Conservation (phyloP, 805 yeast species). For the Blastobotrys parvus region DNA sequence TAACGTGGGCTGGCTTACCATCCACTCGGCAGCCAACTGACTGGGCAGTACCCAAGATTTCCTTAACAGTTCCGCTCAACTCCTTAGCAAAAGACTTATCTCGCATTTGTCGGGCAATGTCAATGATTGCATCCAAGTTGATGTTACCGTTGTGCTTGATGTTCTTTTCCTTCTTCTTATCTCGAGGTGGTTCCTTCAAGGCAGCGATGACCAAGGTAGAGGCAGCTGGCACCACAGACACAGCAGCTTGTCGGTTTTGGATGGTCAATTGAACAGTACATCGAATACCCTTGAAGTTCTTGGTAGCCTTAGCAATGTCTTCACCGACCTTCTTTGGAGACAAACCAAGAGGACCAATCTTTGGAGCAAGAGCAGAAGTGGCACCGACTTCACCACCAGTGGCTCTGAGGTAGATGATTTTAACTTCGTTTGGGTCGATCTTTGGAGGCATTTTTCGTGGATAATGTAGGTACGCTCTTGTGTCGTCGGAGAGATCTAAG, state of each 20-base stretch:
- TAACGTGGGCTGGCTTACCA: constrained; percentile 98
- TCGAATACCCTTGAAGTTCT: constrained; percentile 97
- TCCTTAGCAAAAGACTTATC: constrained; percentile 97
- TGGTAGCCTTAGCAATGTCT: constrained; percentile 99
- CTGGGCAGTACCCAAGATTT: constrained; percentile 99
- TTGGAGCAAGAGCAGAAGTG: constrained; percentile 98
- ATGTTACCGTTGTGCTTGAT: constrained; percentile 99
- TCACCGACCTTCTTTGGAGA: constrained; percentile 99
- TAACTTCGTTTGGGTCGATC: constrained; percentile 98
- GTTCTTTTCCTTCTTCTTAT: constrained; percentile 99
- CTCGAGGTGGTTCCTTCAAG: constrained; percentile 99
- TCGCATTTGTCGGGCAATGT: constrained; percentile 96
- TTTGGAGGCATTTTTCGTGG: too few relatives aligned
- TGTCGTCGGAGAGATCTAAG: not conserved
- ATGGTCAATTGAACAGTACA: constrained; percentile 97
- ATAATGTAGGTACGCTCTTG: too few relatives aligned
- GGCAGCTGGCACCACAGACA: constrained; percentile 99
- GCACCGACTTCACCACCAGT: constrained; percentile 99
- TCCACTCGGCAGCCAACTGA: constrained; percentile 99
- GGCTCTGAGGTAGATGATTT: constrained; percentile 98
- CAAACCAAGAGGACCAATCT: constrained; percentile 99
- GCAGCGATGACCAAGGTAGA: constrained; percentile 98
- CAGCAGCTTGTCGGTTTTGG: constrained; percentile 99
- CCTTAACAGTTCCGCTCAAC: constrained; percentile 95
- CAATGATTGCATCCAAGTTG: constrained; percentile 91